Evolutionary conservation across 2,329 filamentous ascomycete species (phyloP), one percentile per base, ranked within the genome.

Genomic region (Aspergillus quadrilineatus): DNA sequence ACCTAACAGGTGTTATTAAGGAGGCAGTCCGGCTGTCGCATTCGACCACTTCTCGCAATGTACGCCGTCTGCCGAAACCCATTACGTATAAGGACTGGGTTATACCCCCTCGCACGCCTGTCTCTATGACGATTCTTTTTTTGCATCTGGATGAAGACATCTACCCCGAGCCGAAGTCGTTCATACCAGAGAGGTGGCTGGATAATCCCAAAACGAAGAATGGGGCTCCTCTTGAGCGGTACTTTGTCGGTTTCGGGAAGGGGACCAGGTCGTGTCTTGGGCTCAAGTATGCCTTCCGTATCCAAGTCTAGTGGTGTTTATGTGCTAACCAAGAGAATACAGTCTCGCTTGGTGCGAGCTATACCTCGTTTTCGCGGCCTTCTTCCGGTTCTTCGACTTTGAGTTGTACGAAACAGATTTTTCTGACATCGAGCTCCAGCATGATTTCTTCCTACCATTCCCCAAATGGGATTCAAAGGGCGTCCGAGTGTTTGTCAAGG

Each of bases 301-400:
- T 26, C 41, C 22, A 8, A 28, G 39, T 22, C 9, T 37, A 12
- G 9, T 22, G 10, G 12, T 6, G 2, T 17, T 7, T 6, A 5
- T 32, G 10, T 43, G 9, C n/a, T 28, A 6, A 22, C 22, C 7
- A 12, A 14, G 10, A 4, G 7, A 14, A 12, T 12, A 1, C 17
- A 52, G 50, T 22, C 50, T 52, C 10, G 50, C 50, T 1, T 52
- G 51, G 51, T 53, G 51, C 41, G 51, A 53, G n/a, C 28, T 53
- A 3, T 53, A 53, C 15, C 10, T 53, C 1, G 41, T 53, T 7
- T 53, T 52, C 7, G 51, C 51, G 4, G 39, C 51, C 4, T 22
- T 53, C 8, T 53, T 53, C 36, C 51, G 43, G 0, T 32, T 47
- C 10, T 53, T 53, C 51, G 43, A 53, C 26, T 41, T 53, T 22